Evolutionary conservation across 768 basidiomycete genomes (phyloP).

Genomic region (Mrakia blollopis): DNA sequence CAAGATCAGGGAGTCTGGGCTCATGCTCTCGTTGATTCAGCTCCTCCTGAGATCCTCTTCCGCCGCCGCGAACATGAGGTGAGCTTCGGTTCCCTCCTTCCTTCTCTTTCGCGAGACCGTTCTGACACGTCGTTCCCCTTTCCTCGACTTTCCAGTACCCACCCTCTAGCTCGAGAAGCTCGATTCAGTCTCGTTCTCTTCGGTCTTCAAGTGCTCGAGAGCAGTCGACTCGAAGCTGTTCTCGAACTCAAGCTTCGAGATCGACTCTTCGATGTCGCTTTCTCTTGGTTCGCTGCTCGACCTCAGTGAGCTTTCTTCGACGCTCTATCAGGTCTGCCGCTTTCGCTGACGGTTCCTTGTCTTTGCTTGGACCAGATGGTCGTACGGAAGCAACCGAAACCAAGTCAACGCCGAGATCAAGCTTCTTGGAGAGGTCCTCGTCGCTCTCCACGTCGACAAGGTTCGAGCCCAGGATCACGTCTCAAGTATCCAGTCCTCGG

Average conservation of each 20-base stretch:
- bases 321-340: background rate
- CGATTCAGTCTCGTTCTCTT: slow-evolving; percentile 87
- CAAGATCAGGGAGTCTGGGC: slow-evolving; percentile 73
- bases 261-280: slow-evolving; percentile 69
- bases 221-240: slow-evolving; percentile 74
- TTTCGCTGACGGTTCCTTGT: background rate
- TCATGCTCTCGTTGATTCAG: slow-evolving; percentile 79
- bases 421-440: slow-evolving; percentile 75
- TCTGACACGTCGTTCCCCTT: background rate
- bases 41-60: slow-evolving; percentile 75
- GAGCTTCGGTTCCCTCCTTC: slow-evolving; percentile 26
- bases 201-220: slow-evolving; percentile 84
- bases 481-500: slow-evolving; percentile 27
- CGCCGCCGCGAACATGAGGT: slow-evolving; percentile 73
- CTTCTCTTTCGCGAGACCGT: background rate
- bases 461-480: slow-evolving; percentile 52
- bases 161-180: slow-evolving; percentile 82
- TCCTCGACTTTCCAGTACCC: slow-evolving; percentile 58
- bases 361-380: slow-evolving; percentile 60
- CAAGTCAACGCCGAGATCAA: slow-evolving; percentile 86
- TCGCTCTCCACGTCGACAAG: slow-evolving; percentile 67
- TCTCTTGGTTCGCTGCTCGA: slow-evolving; percentile 88
- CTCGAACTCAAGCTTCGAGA: slow-evolving; percentile 73
- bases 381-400: slow-evolving; percentile 87
- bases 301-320: slow-evolving; percentile 63